phyloP scores from a whole-genome alignment of 225 moss, liverwort and hornwort genomes.

The Polytrichum commune region DNA sequence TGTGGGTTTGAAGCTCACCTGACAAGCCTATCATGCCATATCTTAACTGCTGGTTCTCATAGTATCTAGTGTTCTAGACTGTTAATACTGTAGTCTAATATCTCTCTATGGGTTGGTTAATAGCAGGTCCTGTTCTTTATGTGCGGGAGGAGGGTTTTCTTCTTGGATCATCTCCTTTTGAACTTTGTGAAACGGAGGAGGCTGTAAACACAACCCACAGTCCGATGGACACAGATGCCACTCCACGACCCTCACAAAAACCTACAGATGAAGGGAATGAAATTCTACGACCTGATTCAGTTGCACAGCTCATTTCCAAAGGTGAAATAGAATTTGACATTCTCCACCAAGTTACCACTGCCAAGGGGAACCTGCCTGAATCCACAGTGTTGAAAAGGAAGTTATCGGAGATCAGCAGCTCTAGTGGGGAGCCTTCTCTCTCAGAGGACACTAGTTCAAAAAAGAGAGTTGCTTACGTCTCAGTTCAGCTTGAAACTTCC shows the following conservation, averaged over 20 bases:
- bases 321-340: too few species aligned
- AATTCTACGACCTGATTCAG: not conserved
- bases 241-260: not conserved
- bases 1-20: not conserved
- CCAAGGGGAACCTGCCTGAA: not conserved
- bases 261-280: not conserved
- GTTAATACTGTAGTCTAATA: too few species aligned
- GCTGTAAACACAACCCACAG: not conserved
- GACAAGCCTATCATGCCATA: not conserved
- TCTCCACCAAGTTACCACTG: too few species aligned
- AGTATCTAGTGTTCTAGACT: too few species aligned
- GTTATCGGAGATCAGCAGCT: not conserved
- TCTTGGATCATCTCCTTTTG: constrained; percentile 29
- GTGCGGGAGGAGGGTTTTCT: constrained; percentile 25
- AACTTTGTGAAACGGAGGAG: constrained; percentile 27
- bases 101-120: not conserved
- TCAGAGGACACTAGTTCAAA: not conserved
- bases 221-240: constrained; percentile 2
- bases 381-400: constrained; percentile 11
- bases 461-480: constrained; percentile 26
- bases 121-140: constrained; percentile 17
- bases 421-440: not conserved
- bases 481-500: constrained; percentile 22
- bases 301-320: too few species aligned
- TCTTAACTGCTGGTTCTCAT: too few species aligned